A percentile compares a stretch with the other conserved stretches of the same genome.
These are phyloP conservation scores for Pythium scleroteichum DNA, from an alignment of 352 stramenopile species.

Conservation along the genomic window DNA sequence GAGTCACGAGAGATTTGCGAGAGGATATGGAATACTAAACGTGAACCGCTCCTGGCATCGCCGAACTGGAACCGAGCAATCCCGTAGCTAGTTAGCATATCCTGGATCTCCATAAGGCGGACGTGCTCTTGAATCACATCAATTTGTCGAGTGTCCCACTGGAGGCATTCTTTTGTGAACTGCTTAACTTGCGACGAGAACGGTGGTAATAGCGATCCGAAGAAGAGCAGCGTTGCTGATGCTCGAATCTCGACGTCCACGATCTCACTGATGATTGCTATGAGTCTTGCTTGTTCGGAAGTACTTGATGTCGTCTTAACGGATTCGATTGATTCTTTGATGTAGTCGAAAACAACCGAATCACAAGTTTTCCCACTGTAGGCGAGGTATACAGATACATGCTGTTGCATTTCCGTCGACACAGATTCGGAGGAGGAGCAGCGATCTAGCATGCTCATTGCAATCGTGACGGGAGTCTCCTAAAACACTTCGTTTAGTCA, in stretches of 20 bases:
- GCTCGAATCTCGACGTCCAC: slow-evolving; percentile 25
- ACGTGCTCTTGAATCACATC: slow-evolving; percentile 65
- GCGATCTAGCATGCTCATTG: slow-evolving; percentile 77
- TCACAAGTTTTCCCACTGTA: slow-evolving; percentile 44
- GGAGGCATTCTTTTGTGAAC: slow-evolving; percentile 37
- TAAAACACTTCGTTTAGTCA: slow-evolving; percentile 20
- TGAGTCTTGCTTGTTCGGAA: slow-evolving; percentile 26
- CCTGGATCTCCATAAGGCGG: slow-evolving; percentile 75
- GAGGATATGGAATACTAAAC: slow-evolving; percentile 62
- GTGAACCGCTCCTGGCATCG: slow-evolving; percentile 46
- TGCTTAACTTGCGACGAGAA: slow-evolving; percentile 56
- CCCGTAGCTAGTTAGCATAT: slow-evolving; percentile 67
- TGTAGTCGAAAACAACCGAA: slow-evolving; percentile 38
- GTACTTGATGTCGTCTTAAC: slow-evolving; percentile 15
- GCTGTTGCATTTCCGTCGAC: slow-evolving; percentile 35
- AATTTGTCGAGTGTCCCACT: slow-evolving; percentile 45
- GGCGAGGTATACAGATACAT: slow-evolving; percentile 50
- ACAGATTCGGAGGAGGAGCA: slow-evolving; percentile 37
- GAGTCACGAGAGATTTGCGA: slow-evolving; percentile 46
- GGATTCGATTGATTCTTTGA: slow-evolving; percentile 25
- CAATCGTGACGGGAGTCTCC: slow-evolving; percentile 63
- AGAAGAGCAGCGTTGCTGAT: slow-evolving; percentile 24
- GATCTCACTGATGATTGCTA: slow-evolving; percentile 31
- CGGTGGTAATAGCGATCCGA: slow-evolving; percentile 45
- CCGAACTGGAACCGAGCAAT: slow-evolving; percentile 56